Evolutionary conservation across 352 stramenopile species (phyloP), one percentile per base, ranked within the genome.

Genomic region (Thalassiosira sp.): DNA sequence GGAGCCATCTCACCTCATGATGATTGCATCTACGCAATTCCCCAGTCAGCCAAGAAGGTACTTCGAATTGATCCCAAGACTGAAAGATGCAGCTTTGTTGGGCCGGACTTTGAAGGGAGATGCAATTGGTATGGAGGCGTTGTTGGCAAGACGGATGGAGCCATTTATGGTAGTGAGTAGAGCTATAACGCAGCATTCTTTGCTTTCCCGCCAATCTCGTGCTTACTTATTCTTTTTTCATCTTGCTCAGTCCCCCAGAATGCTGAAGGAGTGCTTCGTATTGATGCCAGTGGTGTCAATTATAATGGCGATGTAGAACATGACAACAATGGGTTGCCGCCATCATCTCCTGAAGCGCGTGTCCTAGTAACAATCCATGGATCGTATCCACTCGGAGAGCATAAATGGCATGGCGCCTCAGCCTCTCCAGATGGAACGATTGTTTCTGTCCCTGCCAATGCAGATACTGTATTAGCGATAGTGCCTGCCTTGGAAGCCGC

Each of bases 121-220:
- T 87, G 81, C 62, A 88, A 93, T 65, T 92, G 84, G 84, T 90
- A 92, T 53, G 86, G 86, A 20, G 88, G 86, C 8, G 62, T 90
- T 15, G 60, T 91, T 0, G 75, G 81, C 10, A 72, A 69, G 2
- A 68, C 48, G 0, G 79, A 88, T 61, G 76, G 76, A 22, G 76
- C 72, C 3, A 91, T 93, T 76, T 92, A 90, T 65, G 84, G 83
- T 22, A 83, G 53, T 79, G 31, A 62, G 53, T 61, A 22, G 8
- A 10, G 1, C 1, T 5, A 24, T 31, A 1, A 31, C 28, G 45
- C 5, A 31, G 15, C 45, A 5, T 28, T 31, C 18, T 27, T 15
- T 11, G 16, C 18, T 31, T 15, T 24, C 5, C 28, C 7, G 15
- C 16, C 8, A 15, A 33, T 54, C 13, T 54, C 20, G 8, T 5